phyloP scores from a whole-genome alignment of 345 rosid genomes.

The Gossypium bickii region DNA sequence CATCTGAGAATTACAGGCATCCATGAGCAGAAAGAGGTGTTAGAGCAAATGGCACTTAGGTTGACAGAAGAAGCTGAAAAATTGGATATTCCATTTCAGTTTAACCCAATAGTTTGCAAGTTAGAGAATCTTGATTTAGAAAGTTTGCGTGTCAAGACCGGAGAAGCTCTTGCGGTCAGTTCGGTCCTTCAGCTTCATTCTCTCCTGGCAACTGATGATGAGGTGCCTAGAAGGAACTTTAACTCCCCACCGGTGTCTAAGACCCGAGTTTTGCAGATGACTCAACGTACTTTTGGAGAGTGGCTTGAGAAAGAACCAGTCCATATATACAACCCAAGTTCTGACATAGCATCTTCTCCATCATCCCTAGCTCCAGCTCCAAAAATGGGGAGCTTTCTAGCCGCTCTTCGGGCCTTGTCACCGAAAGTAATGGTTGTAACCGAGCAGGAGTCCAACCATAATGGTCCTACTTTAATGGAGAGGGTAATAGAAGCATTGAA shows the following conservation, averaged over 20 bases:
- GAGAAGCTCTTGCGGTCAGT: conserved; percentile 71
- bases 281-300: conserved; percentile 55
- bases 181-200: conserved; percentile 66
- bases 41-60: conserved; percentile 56
- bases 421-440: conserved; percentile 65
- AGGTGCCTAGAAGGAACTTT: conserved; percentile 22
- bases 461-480: conserved; percentile 46
- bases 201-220: conserved; percentile 54
- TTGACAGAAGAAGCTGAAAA: conserved; percentile 68
- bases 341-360: conserved; percentile 36
- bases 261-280: conserved; percentile 32
- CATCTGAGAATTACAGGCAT: conserved; percentile 70
- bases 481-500: conserved; percentile 55
- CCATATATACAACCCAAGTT: conserved; percentile 33
- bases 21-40: conserved; percentile 56
- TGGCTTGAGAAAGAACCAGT: conserved; percentile 59
- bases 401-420: conserved; percentile 50
- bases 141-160: conserved; percentile 57
- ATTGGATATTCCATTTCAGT: conserved; percentile 66
- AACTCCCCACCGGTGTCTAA: conserved; percentile 38
- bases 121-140: conserved; percentile 53
- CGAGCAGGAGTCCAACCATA: conserved; percentile 66
- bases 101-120: conserved; percentile 53
- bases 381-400: conserved; percentile 45
- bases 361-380: conserved; percentile 37